Conservation (phyloP, 2,329 filamentous ascomycete species). For the Grosmannia huntii region DNA sequence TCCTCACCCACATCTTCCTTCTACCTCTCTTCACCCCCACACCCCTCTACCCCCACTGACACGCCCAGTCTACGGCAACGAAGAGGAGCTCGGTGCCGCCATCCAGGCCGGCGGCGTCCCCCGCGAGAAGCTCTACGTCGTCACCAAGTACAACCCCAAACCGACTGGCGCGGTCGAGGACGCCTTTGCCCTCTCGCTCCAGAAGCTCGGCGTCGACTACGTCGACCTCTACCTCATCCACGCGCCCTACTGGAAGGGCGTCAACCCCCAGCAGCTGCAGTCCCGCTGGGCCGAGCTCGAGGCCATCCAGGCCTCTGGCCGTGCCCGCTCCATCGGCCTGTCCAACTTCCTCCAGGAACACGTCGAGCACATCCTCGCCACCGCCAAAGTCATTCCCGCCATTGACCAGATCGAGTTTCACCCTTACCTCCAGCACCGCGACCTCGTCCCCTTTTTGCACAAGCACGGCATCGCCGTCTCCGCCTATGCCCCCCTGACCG, state of each 20-base stretch:
- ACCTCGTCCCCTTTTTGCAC: slow-evolving; percentile 44
- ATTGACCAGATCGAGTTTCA: slow-evolving; percentile 77
- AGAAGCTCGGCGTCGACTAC: slow-evolving; percentile 55
- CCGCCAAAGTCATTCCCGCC: slow-evolving; percentile 49
- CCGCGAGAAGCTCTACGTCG: slow-evolving; percentile 56
- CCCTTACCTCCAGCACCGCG: slow-evolving; percentile 57
- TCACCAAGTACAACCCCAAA: slow-evolving; percentile 40
- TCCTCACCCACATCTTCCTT: background rate
- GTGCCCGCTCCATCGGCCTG: slow-evolving; percentile 59
- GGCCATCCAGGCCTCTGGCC: slow-evolving; percentile 53
- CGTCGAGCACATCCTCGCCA: slow-evolving; percentile 41
- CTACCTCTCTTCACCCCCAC: background rate
- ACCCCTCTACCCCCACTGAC: background rate
- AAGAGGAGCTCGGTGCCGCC: slow-evolving; percentile 57
- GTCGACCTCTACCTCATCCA: slow-evolving; percentile 60
- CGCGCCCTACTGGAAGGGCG: slow-evolving; percentile 38
- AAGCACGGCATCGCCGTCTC: slow-evolving; percentile 42
- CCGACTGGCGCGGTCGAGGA: slow-evolving; percentile 25
- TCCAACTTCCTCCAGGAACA: slow-evolving; percentile 56
- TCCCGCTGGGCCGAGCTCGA: slow-evolving; percentile 47
- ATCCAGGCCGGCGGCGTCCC: slow-evolving; percentile 55
- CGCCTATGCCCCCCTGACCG: slow-evolving; percentile 43
- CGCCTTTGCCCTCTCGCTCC: slow-evolving; percentile 46
- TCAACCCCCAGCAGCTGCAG: slow-evolving; percentile 39
- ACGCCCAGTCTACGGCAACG: slow-evolving; percentile 43